phyloP scores from a whole-genome alignment of 1,284 basidiomycete species.

The Melampsora larici-populina region DNA sequence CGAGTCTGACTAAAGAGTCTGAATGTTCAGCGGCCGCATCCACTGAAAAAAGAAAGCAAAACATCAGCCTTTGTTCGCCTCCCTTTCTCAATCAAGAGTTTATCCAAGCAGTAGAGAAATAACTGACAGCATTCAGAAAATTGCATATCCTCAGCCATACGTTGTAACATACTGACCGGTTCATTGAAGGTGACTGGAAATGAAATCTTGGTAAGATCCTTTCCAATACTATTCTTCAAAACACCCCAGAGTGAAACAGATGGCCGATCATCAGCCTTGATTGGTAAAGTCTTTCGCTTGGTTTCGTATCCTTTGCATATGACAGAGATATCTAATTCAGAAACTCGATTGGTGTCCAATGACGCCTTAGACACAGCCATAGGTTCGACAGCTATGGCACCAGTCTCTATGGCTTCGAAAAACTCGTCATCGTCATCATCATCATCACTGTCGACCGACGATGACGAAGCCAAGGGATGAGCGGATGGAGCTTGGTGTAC shows the following conservation, averaged over 20 bases:
- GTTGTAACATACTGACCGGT: conserved; percentile 86
- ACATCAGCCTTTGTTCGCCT: no score
- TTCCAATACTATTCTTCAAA: conserved; percentile 92
- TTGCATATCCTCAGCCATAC: conserved; percentile 85
- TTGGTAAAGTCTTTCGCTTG: conserved; percentile 66
- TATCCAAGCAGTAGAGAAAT: background rate
- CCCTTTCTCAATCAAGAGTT: no score
- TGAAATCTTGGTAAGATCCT: conserved; percentile 87
- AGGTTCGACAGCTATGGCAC: conserved; percentile 58
- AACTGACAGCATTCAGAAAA: conserved; percentile 82
- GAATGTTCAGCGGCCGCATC: conserved; percentile 74
- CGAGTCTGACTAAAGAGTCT: conserved; percentile 78
- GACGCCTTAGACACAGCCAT: conserved; percentile 39
- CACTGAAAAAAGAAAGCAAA: conserved; percentile 58
- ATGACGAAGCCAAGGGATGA: background rate
- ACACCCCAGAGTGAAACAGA: conserved; percentile 92
- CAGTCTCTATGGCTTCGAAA: conserved; percentile 90
- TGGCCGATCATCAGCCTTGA: conserved; percentile 76
- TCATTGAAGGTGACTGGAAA: conserved; percentile 97
- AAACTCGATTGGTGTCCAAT: conserved; percentile 46
- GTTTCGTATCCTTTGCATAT: conserved; percentile 69
- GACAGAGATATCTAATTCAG: conserved; percentile 56
- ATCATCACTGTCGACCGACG: conserved; percentile 59
- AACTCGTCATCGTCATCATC: conserved; percentile 94
- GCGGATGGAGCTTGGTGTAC: background rate